Evolutionary conservation across 1,284 basidiomycete species (phyloP).

Genomic region (Apiotrichum brassicae): DNA sequence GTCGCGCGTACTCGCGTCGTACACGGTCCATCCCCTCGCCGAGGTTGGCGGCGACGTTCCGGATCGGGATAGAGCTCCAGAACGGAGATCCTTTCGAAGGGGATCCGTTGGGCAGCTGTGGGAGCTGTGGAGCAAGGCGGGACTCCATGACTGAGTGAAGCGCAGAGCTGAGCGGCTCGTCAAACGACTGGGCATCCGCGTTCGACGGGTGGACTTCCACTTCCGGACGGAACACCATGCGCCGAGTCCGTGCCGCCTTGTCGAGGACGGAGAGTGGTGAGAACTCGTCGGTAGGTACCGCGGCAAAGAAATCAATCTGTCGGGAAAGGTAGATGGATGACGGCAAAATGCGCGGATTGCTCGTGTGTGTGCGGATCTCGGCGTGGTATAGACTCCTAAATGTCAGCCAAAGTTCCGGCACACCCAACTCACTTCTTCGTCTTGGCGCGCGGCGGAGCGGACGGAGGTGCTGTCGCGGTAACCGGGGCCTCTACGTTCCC

Average conservation of each 20-base stretch:
- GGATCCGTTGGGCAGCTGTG: slow-evolving; percentile 69
- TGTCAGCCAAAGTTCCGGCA: not conserved
- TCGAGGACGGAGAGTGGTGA: slow-evolving; percentile 63
- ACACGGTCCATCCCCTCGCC: slow-evolving; percentile 39
- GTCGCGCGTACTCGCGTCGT: slow-evolving; percentile 34
- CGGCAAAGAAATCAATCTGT: slow-evolving; percentile 68
- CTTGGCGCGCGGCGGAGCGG: not conserved
- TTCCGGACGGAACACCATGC: slow-evolving; percentile 64
- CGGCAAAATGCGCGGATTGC: slow-evolving; percentile 57
- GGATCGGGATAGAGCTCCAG: slow-evolving; percentile 39
- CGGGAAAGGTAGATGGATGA: slow-evolving; percentile 70
- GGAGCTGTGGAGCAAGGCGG: slow-evolving; percentile 53
- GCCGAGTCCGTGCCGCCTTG: slow-evolving; percentile 56
- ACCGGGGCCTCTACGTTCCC: slow-evolving; percentile 47
- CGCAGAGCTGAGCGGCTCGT: slow-evolving; percentile 68
- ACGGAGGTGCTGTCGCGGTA: not conserved
- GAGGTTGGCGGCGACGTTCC: slow-evolving; percentile 33
- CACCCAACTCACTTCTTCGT: slow-evolving; percentile 39
- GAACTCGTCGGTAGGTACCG: slow-evolving; percentile 67
- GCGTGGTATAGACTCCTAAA: slow-evolving; percentile 58
- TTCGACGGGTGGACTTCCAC: slow-evolving; percentile 55
- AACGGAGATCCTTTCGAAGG: slow-evolving; percentile 16
- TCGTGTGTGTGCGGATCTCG: slow-evolving; percentile 67
- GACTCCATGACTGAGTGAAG: slow-evolving; percentile 60
- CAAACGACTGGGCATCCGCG: slow-evolving; percentile 53